Percentiles rank a stretch among this genome's conserved stretches.
phyloP scores from a whole-genome alignment of 768 basidiomycete species.

The Lactarius sp. region DNA sequence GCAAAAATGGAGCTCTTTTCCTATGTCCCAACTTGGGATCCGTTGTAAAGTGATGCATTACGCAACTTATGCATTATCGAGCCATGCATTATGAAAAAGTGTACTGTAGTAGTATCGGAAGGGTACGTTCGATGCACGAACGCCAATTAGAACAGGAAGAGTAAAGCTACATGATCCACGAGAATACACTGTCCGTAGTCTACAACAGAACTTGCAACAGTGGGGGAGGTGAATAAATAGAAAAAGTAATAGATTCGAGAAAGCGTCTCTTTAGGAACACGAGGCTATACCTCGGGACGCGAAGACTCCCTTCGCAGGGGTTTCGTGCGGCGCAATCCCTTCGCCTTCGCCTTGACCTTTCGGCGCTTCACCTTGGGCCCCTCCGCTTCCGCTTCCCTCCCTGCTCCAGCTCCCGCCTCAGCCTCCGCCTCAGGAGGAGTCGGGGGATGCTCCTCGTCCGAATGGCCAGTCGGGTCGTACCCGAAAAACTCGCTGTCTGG shows the following conservation, averaged over 20 bases:
- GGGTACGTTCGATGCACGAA: no score
- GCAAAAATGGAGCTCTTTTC: no score
- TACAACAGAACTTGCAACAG: not conserved
- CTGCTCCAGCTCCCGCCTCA: not conserved
- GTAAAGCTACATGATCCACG: no score
- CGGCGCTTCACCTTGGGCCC: constrained; percentile 12
- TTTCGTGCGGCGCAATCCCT: constrained; percentile 9
- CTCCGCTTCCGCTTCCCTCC: not conserved
- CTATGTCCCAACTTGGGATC: no score
- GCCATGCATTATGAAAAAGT: no score
- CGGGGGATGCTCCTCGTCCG: constrained; percentile 2
- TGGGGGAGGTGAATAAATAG: not conserved
- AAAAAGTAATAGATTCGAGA: not conserved
- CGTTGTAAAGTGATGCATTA: no score
- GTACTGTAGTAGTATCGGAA: not conserved
- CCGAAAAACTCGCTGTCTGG: constrained; percentile 27
- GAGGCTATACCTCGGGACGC: constrained; percentile 10
- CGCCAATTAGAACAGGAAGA: no score
- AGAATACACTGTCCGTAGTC: no score
- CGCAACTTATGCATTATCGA: no score
- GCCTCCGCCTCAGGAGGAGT: not conserved
- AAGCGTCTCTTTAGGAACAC: not conserved
- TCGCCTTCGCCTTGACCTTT: not conserved
- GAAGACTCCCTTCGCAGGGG: constrained; percentile 5
- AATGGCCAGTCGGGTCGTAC: not conserved